Conservation (phyloP, 2,329 filamentous ascomycete species). For the Shiraia bambusicola region DNA sequence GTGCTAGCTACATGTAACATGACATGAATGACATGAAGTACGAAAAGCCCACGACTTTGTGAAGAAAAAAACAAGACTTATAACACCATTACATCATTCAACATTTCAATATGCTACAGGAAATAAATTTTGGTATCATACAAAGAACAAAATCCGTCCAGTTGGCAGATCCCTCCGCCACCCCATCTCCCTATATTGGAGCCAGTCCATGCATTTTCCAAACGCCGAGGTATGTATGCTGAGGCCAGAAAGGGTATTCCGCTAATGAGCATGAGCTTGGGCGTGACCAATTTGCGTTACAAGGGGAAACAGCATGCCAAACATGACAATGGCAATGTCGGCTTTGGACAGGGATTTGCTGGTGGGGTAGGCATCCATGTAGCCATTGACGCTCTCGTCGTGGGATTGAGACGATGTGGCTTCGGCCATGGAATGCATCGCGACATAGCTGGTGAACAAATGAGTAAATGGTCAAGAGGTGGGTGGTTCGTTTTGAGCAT, state of each 20-base stretch:
- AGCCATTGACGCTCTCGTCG: conserved; percentile 47
- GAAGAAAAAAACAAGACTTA: no score
- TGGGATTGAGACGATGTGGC: conserved; percentile 47
- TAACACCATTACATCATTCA: no score
- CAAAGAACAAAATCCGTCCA: background rate
- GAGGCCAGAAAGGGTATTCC: background rate
- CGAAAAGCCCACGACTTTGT: no score
- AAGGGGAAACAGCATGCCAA: conserved; percentile 76
- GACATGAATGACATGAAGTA: no score
- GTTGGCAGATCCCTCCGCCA: no score
- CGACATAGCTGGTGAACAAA: conserved; percentile 70
- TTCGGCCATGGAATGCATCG: conserved; percentile 98
- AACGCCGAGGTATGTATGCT: no score
- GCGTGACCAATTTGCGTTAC: conserved; percentile 74
- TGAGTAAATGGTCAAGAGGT: background rate
- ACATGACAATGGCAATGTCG: conserved; percentile 65
- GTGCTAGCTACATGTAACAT: no score
- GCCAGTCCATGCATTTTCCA: no score
- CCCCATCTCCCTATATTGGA: no score
- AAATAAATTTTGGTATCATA: conserved; percentile 8
- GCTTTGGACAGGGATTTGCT: conserved; percentile 53
- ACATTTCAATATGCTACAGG: conserved; percentile 2
- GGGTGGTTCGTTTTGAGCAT: background rate
- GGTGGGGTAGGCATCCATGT: conserved; percentile 55
- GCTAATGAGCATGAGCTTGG: conserved; percentile 53